Base-by-base conservation (phyloP, 345 rosid genomes). In the Salix koriyanagi region DNA sequence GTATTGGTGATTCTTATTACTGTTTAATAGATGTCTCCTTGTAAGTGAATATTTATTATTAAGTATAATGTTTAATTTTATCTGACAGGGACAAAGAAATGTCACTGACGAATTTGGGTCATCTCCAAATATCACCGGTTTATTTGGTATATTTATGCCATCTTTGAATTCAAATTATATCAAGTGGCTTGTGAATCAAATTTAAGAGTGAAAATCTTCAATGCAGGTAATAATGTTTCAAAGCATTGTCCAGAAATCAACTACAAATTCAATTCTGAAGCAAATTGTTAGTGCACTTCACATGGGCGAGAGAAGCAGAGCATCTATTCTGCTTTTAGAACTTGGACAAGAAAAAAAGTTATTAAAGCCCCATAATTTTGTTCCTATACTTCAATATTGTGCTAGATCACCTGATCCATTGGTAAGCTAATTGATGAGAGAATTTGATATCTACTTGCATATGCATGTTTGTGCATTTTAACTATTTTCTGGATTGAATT, bases 331-430 rank as follows among this genome's bases (percentile, higher is more conserved):
- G 81, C 97, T 94, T 79, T 72, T 13, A 36, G 81, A 86, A 79
- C 82, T 90, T 46, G 76, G 71, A 67, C 76, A 73, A 60, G 85
- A 79, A 54, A 82, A 71, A 41, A 58, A 72, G 64, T 67, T 85
- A 3, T 69, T 89, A 39, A 65, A 76, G 68, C 83, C 84, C 14
- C 1, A 75, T 72, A 92, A 94, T 81, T 89, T 92, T 50, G 69
- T 82, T 72, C 80, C 74, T 80, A 85, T 94, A 85, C 81, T 94
- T 34, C 74, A 65, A 2, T 86, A 90, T 71, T 94, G 98, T 81
- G 96, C 93, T 1, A 82, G 42, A 67, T 88, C 87, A 65, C 89
- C 90, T 4, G 96, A 94, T 75, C 90, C 98, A 69, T 74, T 90
- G 88, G 98, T 94, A 88, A 87, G 90, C 79, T 73, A 65, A 75